Evolutionary conservation across 176 grass and related monocot species (phyloP).

Genomic region (Typha latifolia): DNA sequence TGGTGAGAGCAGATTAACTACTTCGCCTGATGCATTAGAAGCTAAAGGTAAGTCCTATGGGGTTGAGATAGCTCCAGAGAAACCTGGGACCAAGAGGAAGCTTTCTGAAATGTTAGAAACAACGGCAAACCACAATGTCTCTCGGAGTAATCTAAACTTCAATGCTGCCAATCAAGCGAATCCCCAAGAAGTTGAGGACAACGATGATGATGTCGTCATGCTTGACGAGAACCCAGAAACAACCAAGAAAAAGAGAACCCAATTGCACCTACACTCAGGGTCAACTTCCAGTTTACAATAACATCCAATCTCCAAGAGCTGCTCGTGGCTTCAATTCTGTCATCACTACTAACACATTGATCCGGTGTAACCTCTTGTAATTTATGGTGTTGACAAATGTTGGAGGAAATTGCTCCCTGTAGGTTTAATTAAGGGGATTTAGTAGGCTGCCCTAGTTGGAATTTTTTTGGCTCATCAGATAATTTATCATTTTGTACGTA

Average conservation of each 20-base stretch:
- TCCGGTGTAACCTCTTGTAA: constrained; percentile 27
- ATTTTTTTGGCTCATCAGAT: no score
- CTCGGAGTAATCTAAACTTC: not conserved
- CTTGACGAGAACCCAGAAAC: constrained; percentile 42
- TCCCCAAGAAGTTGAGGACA: constrained; percentile 57
- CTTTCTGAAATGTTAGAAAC: constrained; percentile 45
- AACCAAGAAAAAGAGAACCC: constrained; percentile 63
- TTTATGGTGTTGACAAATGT: constrained; percentile 19
- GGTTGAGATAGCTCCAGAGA: constrained; percentile 13
- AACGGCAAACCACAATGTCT: constrained; percentile 30
- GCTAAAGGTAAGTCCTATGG: constrained; percentile 6
- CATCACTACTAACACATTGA: constrained; percentile 59
- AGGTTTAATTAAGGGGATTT: not conserved
- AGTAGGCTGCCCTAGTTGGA: constrained; percentile 25
- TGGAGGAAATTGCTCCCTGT: constrained; percentile 15
- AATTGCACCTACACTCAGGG: constrained; percentile 25
- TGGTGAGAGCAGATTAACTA: constrained; percentile 33
- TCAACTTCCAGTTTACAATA: constrained; percentile 1
- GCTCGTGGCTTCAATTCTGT: constrained; percentile 20
- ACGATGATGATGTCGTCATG: constrained; percentile 42
- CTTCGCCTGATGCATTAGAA: constrained; percentile 25
- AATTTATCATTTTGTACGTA: no score
- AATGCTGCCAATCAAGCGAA: constrained; percentile 15
- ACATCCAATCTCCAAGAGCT: constrained; percentile 13
- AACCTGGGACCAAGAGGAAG: constrained; percentile 68